These are phyloP conservation scores for Crithidia fasciculata DNA, from an alignment of 208 protist genomes.

Conservation along the genomic window DNA sequence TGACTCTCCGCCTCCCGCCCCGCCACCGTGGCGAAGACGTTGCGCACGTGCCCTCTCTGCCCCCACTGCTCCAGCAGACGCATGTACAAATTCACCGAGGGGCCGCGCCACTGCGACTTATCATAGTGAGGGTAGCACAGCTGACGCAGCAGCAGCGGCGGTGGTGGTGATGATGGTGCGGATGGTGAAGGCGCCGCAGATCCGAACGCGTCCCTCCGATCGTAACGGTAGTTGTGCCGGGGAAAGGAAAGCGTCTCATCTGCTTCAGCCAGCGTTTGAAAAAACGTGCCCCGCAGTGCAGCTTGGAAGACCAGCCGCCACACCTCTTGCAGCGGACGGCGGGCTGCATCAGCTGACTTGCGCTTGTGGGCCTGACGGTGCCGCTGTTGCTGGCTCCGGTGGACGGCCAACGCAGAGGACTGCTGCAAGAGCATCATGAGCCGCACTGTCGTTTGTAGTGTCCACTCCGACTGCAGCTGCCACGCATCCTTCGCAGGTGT, in stretches of 20 bases:
- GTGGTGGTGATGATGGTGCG: background rate
- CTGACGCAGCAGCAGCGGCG: slow-evolving; percentile 12
- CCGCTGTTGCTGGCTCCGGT: background rate
- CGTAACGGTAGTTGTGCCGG: too few relatives aligned
- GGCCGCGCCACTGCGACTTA: slow-evolving; percentile 36
- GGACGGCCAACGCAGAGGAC: background rate
- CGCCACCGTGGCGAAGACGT: slow-evolving; percentile 43
- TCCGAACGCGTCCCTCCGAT: too few relatives aligned
- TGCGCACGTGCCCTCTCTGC: slow-evolving; percentile 39
- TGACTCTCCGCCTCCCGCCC: slow-evolving; percentile 31
- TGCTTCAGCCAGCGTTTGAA: background rate
- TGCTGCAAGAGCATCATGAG: slow-evolving; percentile 10
- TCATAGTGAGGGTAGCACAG: slow-evolving; percentile 36
- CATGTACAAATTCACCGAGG: slow-evolving; percentile 58
- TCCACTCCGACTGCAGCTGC: slow-evolving; percentile 9
- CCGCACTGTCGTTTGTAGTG: background rate
- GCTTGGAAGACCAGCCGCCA: slow-evolving; percentile 22
- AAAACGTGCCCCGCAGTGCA: slow-evolving; percentile 14
- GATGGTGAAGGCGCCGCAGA: too few relatives aligned
- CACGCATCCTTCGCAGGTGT: background rate
- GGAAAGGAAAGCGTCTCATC: background rate
- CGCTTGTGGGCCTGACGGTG: background rate
- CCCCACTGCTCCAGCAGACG: slow-evolving; percentile 62
- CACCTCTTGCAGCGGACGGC: slow-evolving; percentile 11
- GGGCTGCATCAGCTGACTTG: background rate